Conservation (phyloP, 768 basidiomycete species). For the Leccinum aurantiacum region DNA sequence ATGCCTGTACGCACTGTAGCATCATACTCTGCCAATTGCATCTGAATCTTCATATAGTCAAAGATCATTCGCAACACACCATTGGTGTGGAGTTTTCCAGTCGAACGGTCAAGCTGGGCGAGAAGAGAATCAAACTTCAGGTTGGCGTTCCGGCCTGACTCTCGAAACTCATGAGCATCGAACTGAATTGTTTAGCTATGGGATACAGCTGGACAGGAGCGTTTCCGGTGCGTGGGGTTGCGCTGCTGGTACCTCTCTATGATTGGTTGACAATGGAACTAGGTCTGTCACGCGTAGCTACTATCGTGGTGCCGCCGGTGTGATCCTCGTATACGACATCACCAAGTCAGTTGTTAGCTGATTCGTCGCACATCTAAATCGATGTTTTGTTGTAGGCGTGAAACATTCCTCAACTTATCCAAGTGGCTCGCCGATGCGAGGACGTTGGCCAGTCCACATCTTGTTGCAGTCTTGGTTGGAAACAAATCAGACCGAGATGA, state of each 20-base stretch:
- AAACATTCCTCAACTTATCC: constrained; percentile 79
- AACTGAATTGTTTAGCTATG: constrained; percentile 60
- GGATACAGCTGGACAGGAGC: constrained; percentile 97
- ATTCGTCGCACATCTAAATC: constrained; percentile 3
- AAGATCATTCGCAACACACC: constrained; percentile 95
- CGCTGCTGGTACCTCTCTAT: constrained; percentile 2
- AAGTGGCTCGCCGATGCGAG: constrained; percentile 93
- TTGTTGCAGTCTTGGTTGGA: constrained; percentile 88
- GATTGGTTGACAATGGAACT: constrained; percentile 16
- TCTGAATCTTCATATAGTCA: constrained; percentile 58
- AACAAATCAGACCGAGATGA: constrained; percentile 96
- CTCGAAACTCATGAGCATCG: constrained; percentile 13
- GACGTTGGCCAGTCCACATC: constrained; percentile 87
- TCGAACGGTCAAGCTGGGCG: constrained; percentile 87
- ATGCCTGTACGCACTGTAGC: constrained; percentile 69
- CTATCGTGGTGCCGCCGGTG: constrained; percentile 92
- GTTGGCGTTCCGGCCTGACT: constrained; percentile 42
- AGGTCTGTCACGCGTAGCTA: constrained; percentile 94
- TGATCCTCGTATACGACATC: constrained; percentile 91
- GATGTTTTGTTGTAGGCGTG: constrained; percentile 56
- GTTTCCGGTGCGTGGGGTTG: constrained; percentile 64
- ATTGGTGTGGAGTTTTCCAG: constrained; percentile 99
- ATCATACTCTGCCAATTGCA: constrained; percentile 1
- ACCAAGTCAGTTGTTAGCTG: constrained; percentile 57
- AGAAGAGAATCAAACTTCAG: constrained; percentile 95